These are phyloP conservation scores for Casuarina cunninghamiana DNA, from an alignment of 306 rosid genomes.

Conservation along the genomic window DNA sequence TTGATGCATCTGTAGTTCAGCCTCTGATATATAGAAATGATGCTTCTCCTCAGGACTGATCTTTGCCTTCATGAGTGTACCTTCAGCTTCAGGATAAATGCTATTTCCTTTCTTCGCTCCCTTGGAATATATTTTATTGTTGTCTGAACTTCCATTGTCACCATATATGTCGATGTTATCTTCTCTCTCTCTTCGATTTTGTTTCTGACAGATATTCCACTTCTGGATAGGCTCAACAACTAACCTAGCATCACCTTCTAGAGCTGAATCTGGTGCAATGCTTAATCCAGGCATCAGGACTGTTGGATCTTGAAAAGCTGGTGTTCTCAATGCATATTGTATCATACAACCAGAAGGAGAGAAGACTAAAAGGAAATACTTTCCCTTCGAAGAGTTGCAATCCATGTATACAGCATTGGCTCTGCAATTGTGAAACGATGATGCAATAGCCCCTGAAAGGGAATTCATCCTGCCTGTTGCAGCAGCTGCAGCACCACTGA, in stretches of 20 bases:
- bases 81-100: constrained; percentile 42
- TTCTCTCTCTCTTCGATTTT: constrained; percentile 62
- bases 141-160: constrained; percentile 66
- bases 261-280: constrained; percentile 52
- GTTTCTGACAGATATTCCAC: constrained; percentile 90
- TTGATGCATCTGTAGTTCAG: constrained; percentile 89
- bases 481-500: constrained; percentile 94
- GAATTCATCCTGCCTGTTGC: constrained; percentile 71
- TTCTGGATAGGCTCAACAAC: constrained; percentile 83
- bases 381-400: constrained; percentile 51
- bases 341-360: constrained; percentile 84
- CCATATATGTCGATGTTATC: constrained; percentile 86
- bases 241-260: constrained; percentile 65
- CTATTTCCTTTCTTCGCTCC: constrained; percentile 45
- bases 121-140: constrained; percentile 61
- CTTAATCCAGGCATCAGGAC: constrained; percentile 44
- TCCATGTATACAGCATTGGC: constrained; percentile 48
- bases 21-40: constrained; percentile 90
- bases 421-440: constrained; percentile 66
- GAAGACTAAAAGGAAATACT: constrained; percentile 72
- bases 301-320: constrained; percentile 44
- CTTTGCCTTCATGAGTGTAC: constrained; percentile 42
- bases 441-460: constrained; percentile 78
- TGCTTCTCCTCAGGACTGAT: constrained; percentile 53
- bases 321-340: constrained; percentile 63